Conservation (phyloP, 1,284 basidiomycete species). For the Apiotrichum domesticum region DNA sequence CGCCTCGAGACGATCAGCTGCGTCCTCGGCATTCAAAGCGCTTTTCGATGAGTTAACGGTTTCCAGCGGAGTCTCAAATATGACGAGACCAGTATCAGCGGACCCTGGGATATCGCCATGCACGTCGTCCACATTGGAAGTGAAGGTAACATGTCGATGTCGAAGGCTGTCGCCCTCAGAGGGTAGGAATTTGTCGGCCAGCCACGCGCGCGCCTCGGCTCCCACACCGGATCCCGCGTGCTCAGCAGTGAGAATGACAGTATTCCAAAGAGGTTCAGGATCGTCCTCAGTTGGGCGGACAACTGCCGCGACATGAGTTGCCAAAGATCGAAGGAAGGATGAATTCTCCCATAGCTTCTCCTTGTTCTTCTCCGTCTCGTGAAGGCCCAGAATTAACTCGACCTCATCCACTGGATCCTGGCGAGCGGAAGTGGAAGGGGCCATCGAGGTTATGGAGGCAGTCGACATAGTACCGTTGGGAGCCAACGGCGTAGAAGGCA, state of each 20-base stretch:
- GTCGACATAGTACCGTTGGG: not conserved
- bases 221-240: slow-evolving; percentile 22
- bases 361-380: slow-evolving; percentile 12
- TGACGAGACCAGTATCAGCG: slow-evolving; percentile 23
- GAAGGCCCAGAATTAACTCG: slow-evolving; percentile 20
- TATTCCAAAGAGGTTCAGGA: slow-evolving; percentile 8
- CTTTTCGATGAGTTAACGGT: slow-evolving; percentile 3
- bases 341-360: slow-evolving; percentile 19
- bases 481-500: not conserved
- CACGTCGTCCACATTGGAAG: slow-evolving; percentile 5
- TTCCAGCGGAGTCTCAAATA: slow-evolving; percentile 31
- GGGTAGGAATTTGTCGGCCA: slow-evolving; percentile 28
- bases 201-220: slow-evolving; percentile 26
- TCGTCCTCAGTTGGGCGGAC: slow-evolving; percentile 6
- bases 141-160: slow-evolving; percentile 21
- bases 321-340: slow-evolving; percentile 30
- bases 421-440: not conserved
- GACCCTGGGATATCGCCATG: slow-evolving; percentile 11
- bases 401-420: slow-evolving; percentile 7
- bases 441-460: not conserved
- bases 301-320: slow-evolving; percentile 26
- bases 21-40: slow-evolving; percentile 25
- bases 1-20: slow-evolving; percentile 25
- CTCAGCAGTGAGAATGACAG: slow-evolving; percentile 13
- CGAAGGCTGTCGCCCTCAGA: slow-evolving; percentile 9